phyloP scores from a whole-genome alignment of 1,284 basidiomycete species.

The Trichosporon faecale region DNA sequence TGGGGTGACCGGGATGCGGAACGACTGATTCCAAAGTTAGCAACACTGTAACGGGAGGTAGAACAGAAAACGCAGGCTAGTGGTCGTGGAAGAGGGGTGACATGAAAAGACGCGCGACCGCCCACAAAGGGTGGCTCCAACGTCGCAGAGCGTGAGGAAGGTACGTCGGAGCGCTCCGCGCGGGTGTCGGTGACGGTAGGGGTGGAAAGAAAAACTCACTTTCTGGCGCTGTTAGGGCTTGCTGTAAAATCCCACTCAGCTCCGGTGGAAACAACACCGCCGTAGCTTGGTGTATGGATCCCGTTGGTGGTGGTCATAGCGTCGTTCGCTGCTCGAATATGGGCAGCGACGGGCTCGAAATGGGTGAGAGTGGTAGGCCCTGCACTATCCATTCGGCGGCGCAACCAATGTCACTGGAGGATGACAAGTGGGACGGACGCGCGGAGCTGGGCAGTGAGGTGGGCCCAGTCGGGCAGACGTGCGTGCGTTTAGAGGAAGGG shows the following conservation, averaged over 20 bases:
- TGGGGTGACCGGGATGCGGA: constrained; percentile 45
- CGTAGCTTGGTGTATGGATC: constrained; percentile 59
- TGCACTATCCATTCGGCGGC: constrained; percentile 10
- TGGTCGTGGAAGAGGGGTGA: background rate
- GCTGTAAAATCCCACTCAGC: constrained; percentile 50
- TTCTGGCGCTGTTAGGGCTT: constrained; percentile 34
- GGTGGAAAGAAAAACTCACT: constrained; percentile 22
- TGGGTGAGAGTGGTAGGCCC: constrained; percentile 4
- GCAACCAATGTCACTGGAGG: constrained; percentile 1
- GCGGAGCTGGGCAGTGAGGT: background rate
- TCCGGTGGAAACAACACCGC: constrained; percentile 57
- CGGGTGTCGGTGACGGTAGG: background rate
- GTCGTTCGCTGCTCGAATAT: constrained; percentile 37
- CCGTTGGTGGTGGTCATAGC: constrained; percentile 40
- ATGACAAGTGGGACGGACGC: constrained; percentile 6
- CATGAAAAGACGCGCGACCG: background rate
- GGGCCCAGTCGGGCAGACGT: constrained; percentile 7
- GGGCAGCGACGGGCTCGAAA: constrained; percentile 43
- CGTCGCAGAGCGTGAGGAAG: background rate
- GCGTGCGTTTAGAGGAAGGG: background rate
- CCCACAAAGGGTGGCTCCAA: background rate
- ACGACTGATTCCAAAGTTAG: constrained; percentile 26
- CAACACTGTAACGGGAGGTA: background rate
- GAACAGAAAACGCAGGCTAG: constrained; percentile 1
- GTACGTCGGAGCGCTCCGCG: background rate